Evolutionary conservation across 2,329 filamentous ascomycete species (phyloP).

Genomic region (Exophiala sideris): DNA sequence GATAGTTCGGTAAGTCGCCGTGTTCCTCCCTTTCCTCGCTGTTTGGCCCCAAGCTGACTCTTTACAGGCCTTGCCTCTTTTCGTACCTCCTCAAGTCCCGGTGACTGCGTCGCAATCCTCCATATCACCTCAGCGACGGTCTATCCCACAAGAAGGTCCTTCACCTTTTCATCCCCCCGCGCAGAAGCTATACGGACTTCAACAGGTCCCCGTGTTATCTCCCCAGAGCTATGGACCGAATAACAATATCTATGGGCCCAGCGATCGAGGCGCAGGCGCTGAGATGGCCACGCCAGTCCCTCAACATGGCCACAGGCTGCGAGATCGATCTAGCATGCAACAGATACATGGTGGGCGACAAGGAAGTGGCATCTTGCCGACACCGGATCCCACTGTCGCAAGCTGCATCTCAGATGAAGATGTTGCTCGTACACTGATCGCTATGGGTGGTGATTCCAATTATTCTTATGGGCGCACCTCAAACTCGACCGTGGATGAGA

Average conservation of each 20-base stretch:
- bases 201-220: conserved; percentile 63
- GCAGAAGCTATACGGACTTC: conserved; percentile 68
- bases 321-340: conserved; percentile 48
- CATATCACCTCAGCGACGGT: conserved; percentile 84
- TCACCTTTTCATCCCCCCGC: conserved; percentile 72
- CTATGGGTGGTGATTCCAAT: conserved; percentile 88
- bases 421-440: conserved; percentile 94
- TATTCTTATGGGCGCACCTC: conserved; percentile 90
- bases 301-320: conserved; percentile 61
- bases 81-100: conserved; percentile 90
- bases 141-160: conserved; percentile 65
- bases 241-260: conserved; percentile 37
- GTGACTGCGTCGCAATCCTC: conserved; percentile 96
- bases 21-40: conserved; percentile 10
- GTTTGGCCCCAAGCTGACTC: conserved; percentile 26
- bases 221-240: conserved; percentile 70
- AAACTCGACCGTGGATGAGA: conserved; percentile 88
- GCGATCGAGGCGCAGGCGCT: conserved; percentile 19
- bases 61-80: conserved; percentile 83
- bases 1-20: conserved; percentile 84
- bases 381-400: conserved; percentile 92
- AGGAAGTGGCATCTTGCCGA: conserved; percentile 68
- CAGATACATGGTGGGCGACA: conserved; percentile 45
- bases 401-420: conserved; percentile 98
- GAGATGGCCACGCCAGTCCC: conserved; percentile 34